Base-by-base conservation (phyloP, 2,329 filamentous ascomycete genomes). In the Botrytis galanthina region DNA sequence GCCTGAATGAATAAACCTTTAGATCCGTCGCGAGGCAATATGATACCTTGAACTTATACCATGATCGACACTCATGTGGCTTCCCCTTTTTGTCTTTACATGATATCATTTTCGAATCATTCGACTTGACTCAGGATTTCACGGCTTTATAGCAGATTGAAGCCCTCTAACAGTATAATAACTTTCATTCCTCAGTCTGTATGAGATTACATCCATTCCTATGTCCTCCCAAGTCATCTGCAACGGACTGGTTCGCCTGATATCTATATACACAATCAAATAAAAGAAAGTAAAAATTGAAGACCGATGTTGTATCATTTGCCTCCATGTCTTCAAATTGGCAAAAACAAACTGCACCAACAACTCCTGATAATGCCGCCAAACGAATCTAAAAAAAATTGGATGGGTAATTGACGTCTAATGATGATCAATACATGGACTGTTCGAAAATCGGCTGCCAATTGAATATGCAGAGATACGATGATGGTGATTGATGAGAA, bases 161-260 rank as follows among this genome's bases (percentile, higher is more conserved):
- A 57, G 14, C 5, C 14, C n/a, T 29, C n/a, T 29, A 9, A 29
- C 16, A 29, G 51, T 35, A 35, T 22, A 66, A 37, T 18, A 7
- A 35, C 8, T 48, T 37, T 37, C 44, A 67, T 67, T 67, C 7
- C 1, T 37, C 51, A 12, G 14, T 51, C 22, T 67, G 22, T 51
- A 20, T 67, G 4, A 12, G 51, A 37, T 51, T 51, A n/a, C 4
- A 48, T 66, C 20, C 22, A 35, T 26, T 57, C 18, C 8, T 18
- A 39, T 57, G 20, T 22, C 48, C 48, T 54, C 32, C 39, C 6
- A 37, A 54, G 35, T 29, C 35, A 26, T 39, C 22, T n/a, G 2
- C 22, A 12, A 37, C 39, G 85, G 75, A 85, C 86, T 42, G 80
- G 83, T 74, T 76, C 85, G 63, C 86, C 85, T 76, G 81, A 88